A percentile compares a stretch with the other conserved stretches of the same genome.
These are phyloP conservation scores for Casaregolazyma lundiana DNA, from an alignment of 1,139 yeast genomes.

Conservation along the genomic window DNA sequence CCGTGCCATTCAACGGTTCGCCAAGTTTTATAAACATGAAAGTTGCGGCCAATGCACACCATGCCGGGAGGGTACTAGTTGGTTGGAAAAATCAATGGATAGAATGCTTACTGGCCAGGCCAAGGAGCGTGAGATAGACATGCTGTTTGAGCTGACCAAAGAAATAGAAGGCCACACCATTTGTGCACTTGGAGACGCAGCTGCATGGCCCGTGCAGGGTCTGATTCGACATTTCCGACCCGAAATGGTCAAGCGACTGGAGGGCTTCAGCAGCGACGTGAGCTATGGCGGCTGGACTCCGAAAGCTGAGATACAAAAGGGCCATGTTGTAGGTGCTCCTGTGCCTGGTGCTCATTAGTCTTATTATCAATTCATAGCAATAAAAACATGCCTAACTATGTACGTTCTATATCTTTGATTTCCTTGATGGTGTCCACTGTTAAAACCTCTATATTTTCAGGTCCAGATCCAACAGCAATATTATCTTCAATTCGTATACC, in stretches of 20 bases:
- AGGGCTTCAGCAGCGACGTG: slow-evolving; percentile 41
- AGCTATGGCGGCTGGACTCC: slow-evolving; percentile 76
- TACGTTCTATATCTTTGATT: slow-evolving; percentile 62
- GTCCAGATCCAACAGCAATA: slow-evolving; percentile 60
- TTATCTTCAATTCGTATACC: slow-evolving; percentile 97
- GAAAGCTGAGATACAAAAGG: slow-evolving; percentile 57
- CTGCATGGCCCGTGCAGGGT: slow-evolving; percentile 92
- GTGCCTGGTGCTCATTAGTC: slow-evolving; percentile 25
- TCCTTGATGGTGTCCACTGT: slow-evolving; percentile 85
- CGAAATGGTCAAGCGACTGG: slow-evolving; percentile 67
- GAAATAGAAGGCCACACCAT: slow-evolving; percentile 87
- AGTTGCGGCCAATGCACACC: slow-evolving; percentile 95
- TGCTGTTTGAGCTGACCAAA: slow-evolving; percentile 74
- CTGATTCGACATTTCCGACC: slow-evolving; percentile 79
- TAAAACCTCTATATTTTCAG: slow-evolving; percentile 52
- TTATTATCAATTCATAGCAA: slow-evolving; percentile 4
- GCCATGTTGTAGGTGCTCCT: slow-evolving; percentile 61
- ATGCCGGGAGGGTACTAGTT: slow-evolving; percentile 90
- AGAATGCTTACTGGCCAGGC: slow-evolving; percentile 77
- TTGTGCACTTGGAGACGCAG: slow-evolving; percentile 89
- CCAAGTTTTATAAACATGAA: slow-evolving; percentile 83
- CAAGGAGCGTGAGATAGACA: slow-evolving; percentile 70
- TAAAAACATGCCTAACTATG: no score
- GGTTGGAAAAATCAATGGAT: slow-evolving; percentile 79
- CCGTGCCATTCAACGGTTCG: slow-evolving; percentile 77